Conservation (phyloP, 1,284 basidiomycete species). For the Trichosporon inkin region DNA sequence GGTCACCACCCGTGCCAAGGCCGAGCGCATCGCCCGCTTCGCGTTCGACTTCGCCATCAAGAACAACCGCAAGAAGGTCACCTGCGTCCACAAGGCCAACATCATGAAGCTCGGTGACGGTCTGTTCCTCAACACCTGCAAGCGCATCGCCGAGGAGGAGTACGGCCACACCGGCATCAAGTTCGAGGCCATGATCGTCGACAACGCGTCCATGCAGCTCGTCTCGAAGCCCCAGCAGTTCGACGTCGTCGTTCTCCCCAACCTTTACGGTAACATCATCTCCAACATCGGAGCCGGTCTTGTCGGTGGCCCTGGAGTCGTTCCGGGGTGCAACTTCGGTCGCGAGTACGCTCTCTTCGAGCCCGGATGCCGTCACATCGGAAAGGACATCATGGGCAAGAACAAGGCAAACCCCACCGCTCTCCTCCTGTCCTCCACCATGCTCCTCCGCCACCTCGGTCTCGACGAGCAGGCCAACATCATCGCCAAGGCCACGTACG, state of each 20-base stretch:
- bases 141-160: conserved; percentile 80
- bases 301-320: conserved; percentile 95
- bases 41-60: conserved; percentile 99
- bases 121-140: conserved; percentile 98
- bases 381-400: conserved; percentile 95
- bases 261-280: conserved; percentile 87
- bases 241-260: conserved; percentile 39
- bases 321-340: conserved; percentile 97
- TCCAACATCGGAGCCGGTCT: conserved; percentile 98
- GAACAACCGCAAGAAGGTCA: conserved; percentile 99
- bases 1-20: conserved; percentile 91
- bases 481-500: conserved; percentile 89
- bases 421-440: conserved; percentile 95
- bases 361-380: conserved; percentile 97
- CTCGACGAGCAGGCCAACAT: conserved; percentile 91
- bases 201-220: conserved; percentile 99
- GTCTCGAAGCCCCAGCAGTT: conserved; percentile 89
- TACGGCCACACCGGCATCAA: conserved; percentile 91
- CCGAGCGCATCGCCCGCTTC: conserved; percentile 94
- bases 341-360: conserved; percentile 97
- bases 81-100: conserved; percentile 99
- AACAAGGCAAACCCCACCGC: conserved; percentile 97
- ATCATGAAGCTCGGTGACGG: conserved; percentile 99
- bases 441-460: conserved; percentile 98
- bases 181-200: conserved; percentile 98